A percentile compares a stretch with the other conserved stretches of the same genome.
Evolutionary conservation across 345 rosid species (phyloP).

Genomic region (Aegle marmelos): DNA sequence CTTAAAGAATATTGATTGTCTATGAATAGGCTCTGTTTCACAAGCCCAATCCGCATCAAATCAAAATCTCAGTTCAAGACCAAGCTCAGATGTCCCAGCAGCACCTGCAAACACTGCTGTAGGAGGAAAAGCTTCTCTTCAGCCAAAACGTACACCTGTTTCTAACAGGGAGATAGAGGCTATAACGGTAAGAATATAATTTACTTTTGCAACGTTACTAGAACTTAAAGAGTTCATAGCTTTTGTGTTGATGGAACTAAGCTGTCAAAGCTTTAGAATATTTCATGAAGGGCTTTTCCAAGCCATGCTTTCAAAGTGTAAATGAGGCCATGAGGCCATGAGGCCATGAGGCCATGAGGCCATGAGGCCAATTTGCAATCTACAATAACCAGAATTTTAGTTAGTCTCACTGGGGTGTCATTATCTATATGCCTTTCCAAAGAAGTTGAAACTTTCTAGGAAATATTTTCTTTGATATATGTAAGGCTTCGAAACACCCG

Average conservation of each 20-base stretch:
- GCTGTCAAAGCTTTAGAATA: background rate
- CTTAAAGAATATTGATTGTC: background rate
- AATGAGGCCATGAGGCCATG: background rate
- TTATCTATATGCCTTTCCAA: background rate
- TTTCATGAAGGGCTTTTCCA: background rate
- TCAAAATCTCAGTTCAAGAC: slow-evolving; percentile 22
- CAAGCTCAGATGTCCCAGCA: slow-evolving; percentile 61
- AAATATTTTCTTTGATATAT: too few relatives aligned
- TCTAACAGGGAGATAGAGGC: slow-evolving; percentile 69
- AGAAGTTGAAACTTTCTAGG: background rate
- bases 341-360: background rate
- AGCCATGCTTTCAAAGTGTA: background rate
- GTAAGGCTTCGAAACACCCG: background rate
- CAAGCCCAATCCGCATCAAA: slow-evolving; percentile 24
- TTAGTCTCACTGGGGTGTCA: background rate
- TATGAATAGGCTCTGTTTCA: slow-evolving; percentile 16
- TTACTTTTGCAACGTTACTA: background rate
- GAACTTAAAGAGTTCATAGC: background rate
- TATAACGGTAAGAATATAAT: slow-evolving; percentile 40
- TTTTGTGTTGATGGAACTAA: background rate
- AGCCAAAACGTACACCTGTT: slow-evolving; percentile 79
- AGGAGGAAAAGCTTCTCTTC: slow-evolving; percentile 82
- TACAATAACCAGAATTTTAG: background rate
- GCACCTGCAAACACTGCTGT: slow-evolving; percentile 47
- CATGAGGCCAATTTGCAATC: background rate